Evolutionary conservation across 331 rosid genomes (phyloP).

Genomic region (Cydonia oblonga): DNA sequence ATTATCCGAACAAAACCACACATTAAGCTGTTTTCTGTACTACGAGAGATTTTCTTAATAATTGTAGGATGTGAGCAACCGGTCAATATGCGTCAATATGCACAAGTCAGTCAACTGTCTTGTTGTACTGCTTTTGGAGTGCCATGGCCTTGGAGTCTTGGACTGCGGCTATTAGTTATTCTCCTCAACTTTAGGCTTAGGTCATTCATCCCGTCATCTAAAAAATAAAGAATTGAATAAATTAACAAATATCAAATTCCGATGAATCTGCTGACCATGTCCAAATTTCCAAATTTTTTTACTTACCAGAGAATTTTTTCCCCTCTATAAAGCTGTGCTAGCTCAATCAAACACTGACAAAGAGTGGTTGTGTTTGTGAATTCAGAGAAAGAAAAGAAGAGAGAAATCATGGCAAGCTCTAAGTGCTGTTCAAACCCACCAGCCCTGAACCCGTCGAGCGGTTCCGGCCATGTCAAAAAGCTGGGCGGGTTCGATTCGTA

Average conservation of each 20-base stretch:
- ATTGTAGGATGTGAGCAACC: too few relatives aligned
- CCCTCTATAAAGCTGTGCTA: not conserved
- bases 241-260: too few relatives aligned
- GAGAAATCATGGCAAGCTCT: constrained; percentile 37
- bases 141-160: too few relatives aligned
- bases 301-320: not conserved
- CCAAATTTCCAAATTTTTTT: too few relatives aligned
- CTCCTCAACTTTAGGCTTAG: too few relatives aligned
- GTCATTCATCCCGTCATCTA: not conserved
- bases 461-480: constrained; percentile 46
- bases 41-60: too few relatives aligned
- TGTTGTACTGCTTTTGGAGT: too few relatives aligned
- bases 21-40: too few relatives aligned
- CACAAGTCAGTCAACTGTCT: too few relatives aligned
- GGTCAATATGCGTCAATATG: accelerated
- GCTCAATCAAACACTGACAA: not conserved
- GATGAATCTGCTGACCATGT: not conserved
- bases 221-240: too few relatives aligned
- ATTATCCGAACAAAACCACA: too few relatives aligned
- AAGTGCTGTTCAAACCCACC: constrained; percentile 73
- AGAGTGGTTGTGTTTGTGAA: not conserved
- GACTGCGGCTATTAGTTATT: too few relatives aligned
- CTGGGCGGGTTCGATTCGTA: constrained; percentile 34
- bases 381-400: not conserved
- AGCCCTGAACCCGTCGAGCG: constrained; percentile 30